A percentile compares a stretch with the other conserved stretches of the same genome.
These are phyloP conservation scores for Luffa acutangula DNA, from an alignment of 306 rosid species.

Conservation along the genomic window DNA sequence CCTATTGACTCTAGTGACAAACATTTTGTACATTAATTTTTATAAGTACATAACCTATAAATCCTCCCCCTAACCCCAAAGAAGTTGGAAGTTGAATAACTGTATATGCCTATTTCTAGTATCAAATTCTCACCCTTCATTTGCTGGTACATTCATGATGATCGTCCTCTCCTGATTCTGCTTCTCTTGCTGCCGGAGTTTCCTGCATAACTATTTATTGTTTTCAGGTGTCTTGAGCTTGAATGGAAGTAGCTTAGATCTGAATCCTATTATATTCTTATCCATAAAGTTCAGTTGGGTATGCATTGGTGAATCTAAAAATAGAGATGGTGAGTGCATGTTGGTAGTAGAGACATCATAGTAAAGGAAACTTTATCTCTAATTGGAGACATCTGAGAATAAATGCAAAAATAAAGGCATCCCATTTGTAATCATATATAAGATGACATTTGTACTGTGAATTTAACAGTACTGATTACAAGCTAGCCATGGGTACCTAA, in stretches of 20 bases:
- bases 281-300: not conserved
- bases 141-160: not conserved
- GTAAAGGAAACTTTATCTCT: not conserved
- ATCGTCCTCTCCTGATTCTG: not conserved
- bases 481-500: not conserved
- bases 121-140: not conserved
- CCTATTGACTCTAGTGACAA: too few species aligned
- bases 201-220: not conserved
- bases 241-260: not conserved
- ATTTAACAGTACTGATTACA: not conserved
- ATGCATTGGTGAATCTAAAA: not conserved
- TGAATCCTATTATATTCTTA: not conserved
- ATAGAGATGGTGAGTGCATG: not conserved
- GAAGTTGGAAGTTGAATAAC: not conserved
- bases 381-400: not conserved
- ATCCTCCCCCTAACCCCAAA: not conserved
- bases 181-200: not conserved
- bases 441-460: not conserved
- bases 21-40: not conserved
- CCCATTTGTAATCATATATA: not conserved
- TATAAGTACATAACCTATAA: not conserved
- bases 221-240: not conserved
- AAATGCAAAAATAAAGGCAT: slow-evolving; percentile 4
- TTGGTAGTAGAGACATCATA: not conserved
- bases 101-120: not conserved